Percentiles rank a stretch among this genome's conserved stretches.
These are phyloP conservation scores for Uncinocarpus reesii DNA, from an alignment of 2,329 filamentous ascomycete species.

Conservation along the genomic window DNA sequence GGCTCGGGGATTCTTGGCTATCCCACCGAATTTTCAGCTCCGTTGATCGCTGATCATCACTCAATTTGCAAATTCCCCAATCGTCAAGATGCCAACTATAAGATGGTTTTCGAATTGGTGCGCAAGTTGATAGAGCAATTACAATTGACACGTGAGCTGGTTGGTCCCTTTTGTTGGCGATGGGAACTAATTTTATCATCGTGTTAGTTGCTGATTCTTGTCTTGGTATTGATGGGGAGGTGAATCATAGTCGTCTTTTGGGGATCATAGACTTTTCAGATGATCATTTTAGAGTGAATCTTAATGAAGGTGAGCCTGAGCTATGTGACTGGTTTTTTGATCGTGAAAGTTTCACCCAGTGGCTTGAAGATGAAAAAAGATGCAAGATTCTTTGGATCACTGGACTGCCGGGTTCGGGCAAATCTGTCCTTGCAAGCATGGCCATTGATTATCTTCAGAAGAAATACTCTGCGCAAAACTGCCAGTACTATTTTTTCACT, in stretches of 20 bases:
- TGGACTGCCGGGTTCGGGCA: conserved; percentile 13
- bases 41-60: conserved; percentile 35
- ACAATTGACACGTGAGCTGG: neutral
- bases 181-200: no score
- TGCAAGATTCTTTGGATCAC: conserved; percentile 13
- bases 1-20: conserved; percentile 37
- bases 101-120: conserved; percentile 9
- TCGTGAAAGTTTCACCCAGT: conserved; percentile 7
- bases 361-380: conserved; percentile 1
- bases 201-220: no score
- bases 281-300: conserved; percentile 14
- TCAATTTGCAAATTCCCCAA: conserved; percentile 33
- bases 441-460: conserved; percentile 10
- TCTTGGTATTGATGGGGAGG: no score
- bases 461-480: neutral
- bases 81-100: conserved; percentile 31
- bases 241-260: no score
- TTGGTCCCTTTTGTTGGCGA: no score
- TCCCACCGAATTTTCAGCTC: conserved; percentile 29
- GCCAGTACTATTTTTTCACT: conserved; percentile 15
- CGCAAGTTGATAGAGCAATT: neutral
- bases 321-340: conserved; percentile 19
- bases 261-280: conserved; percentile 7
- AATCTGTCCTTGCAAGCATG: conserved; percentile 14
- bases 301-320: conserved; percentile 14